Percentiles rank a stretch among this genome's conserved stretches.
phyloP scores from a whole-genome alignment of 208 protist genomes.

The Porcisia deanei region DNA sequence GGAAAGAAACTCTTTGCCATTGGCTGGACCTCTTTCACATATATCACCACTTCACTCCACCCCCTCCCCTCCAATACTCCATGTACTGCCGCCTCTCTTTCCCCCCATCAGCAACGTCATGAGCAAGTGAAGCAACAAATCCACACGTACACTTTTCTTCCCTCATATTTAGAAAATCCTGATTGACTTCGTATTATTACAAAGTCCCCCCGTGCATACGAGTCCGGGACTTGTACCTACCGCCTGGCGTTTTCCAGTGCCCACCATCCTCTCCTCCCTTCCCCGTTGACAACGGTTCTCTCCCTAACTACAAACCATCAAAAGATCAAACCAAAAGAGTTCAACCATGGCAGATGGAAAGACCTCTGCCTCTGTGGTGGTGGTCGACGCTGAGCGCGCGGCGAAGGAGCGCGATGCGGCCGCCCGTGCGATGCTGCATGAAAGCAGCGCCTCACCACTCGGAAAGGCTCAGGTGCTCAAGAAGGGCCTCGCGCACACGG shows the following conservation, averaged over 20 bases:
- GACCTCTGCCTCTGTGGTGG: conserved; percentile 57
- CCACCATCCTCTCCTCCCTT: not conserved
- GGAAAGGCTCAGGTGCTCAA: conserved; percentile 38
- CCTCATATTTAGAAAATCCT: not conserved
- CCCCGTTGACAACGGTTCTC: too few species aligned
- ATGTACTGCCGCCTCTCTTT: not conserved
- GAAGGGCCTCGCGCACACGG: conserved; percentile 60
- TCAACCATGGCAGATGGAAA: conserved; percentile 51
- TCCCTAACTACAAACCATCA: not conserved
- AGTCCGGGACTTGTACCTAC: not conserved
- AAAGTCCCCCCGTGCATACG: not conserved
- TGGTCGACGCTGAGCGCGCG: conserved; percentile 44
- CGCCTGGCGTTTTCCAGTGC: not conserved
- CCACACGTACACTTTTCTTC: not conserved
- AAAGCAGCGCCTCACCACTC: conserved; percentile 28
- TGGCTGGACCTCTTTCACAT: not conserved
- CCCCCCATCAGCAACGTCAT: not conserved
- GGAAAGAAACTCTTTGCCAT: not conserved
- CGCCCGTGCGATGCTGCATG: conserved; percentile 54
- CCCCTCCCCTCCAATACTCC: not conserved
- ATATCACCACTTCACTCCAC: too few species aligned
- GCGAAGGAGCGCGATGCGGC: conserved; percentile 60
- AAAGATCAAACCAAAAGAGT: not conserved
- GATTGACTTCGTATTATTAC: not conserved
- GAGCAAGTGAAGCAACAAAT: conserved; percentile 1